Conservation (phyloP, 257 asterid genomes). For the Knoxia roxburghii region DNA sequence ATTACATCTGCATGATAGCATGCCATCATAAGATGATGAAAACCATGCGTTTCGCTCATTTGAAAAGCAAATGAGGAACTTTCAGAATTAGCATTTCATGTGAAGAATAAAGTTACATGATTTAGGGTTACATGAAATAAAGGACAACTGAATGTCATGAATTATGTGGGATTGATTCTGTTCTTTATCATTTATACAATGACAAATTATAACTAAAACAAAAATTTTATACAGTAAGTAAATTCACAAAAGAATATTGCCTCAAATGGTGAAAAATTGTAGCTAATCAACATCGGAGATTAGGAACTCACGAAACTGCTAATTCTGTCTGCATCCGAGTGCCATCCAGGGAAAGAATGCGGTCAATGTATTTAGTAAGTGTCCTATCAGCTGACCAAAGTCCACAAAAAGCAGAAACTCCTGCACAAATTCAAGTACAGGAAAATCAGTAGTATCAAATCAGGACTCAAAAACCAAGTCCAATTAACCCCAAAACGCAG, state of each 20-base stretch:
- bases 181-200: neutral
- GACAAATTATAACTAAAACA: too few species aligned
- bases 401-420: slow-evolving; percentile 40
- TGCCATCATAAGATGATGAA: too few species aligned
- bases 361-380: slow-evolving; percentile 31
- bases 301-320: slow-evolving; percentile 51
- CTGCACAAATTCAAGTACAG: slow-evolving; percentile 27
- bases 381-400: slow-evolving; percentile 30
- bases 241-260: too few species aligned
- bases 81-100: neutral
- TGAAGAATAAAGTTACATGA: neutral
- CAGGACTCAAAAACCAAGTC: neutral
- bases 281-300: neutral
- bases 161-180: neutral
- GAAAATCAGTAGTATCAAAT: neutral
- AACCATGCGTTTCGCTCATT: neutral
- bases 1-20: neutral
- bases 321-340: slow-evolving; percentile 65
- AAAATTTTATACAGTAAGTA: too few species aligned
- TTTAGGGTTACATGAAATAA: neutral
- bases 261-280: neutral
- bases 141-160: neutral
- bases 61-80: neutral
- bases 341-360: slow-evolving; percentile 66
- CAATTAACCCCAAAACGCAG: neutral